Evolutionary conservation across 768 basidiomycete species (phyloP).

Genomic region (Lactifluus piperatus): DNA sequence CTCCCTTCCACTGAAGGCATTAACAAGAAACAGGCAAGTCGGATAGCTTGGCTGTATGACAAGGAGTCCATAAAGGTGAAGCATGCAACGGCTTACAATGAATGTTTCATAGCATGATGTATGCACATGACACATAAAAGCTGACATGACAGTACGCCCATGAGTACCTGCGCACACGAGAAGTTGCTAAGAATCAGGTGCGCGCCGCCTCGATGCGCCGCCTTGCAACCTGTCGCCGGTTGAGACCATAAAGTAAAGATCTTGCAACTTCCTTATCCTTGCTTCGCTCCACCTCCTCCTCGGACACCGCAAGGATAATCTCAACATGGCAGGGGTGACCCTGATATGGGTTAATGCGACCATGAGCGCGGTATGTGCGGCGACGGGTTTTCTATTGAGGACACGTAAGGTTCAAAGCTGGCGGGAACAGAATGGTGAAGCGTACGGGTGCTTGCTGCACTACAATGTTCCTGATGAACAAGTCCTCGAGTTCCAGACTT

Average conservation of each 20-base stretch:
- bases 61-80: not conserved
- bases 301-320: conserved; percentile 75
- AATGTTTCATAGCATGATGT: conserved; percentile 14
- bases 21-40: not conserved
- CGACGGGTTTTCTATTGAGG: conserved; percentile 86
- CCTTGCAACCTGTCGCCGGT: conserved; percentile 81
- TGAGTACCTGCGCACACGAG: conserved; percentile 16
- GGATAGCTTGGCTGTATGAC: not conserved
- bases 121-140: conserved; percentile 20
- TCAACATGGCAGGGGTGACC: conserved; percentile 97
- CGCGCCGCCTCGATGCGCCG: conserved; percentile 82
- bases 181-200: conserved; percentile 31
- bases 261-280: conserved; percentile 65
- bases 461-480: conserved; percentile 92
- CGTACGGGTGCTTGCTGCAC: conserved; percentile 97
- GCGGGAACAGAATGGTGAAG: conserved; percentile 17
- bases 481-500: conserved; percentile 87
- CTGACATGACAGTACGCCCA: conserved; percentile 20
- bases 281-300: conserved; percentile 83
- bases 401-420: not conserved
- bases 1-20: not conserved
- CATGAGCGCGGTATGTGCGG: conserved; percentile 97
- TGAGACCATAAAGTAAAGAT: conserved; percentile 53
- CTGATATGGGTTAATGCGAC: conserved; percentile 98
- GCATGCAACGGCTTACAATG: not conserved